Base-by-base conservation (phyloP, 164 flowering plant genomes). In the Houttuynia cordata region DNA sequence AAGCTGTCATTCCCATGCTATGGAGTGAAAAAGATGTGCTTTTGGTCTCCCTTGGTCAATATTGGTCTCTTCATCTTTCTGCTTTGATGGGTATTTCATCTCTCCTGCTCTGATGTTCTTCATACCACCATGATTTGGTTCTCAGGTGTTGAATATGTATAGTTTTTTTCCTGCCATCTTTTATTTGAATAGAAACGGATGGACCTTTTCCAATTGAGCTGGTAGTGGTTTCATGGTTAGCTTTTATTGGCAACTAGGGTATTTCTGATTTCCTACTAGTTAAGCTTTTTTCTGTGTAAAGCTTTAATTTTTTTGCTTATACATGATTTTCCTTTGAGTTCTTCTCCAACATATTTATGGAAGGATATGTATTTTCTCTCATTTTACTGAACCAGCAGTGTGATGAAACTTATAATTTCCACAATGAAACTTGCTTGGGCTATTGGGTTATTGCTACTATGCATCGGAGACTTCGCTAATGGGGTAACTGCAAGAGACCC, bases 351-450 rank as follows among this genome's bases (percentile, higher is more conserved):
- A 2, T 30, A 30, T 1, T 17, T 45, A 12, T 45, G 49, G 2
- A 8, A 45, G 17, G 49, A 45, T 45, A 14, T 45, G 49, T 10
- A 14, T 8, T 45, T 4, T 45, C 49, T n/a, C n/a, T n/a, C n/a
- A n/a, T n/a, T n/a, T 12, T 3, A 12, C 3, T 45, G 49, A 45
- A 17, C 17, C 12, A 17, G 14, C 17, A 12, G 49, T 45, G 49
- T 45, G 49, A 12, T 45, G 49, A 45, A 45, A 45, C 49, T 12
- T 45, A 10, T 45, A 14, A 2, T 4, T n/a, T 41, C 22, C 52
- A 54, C 59, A 49, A 83, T 86, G 87, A 72, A 67, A n/a, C 42
- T 61, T 34, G 40, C 73, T 60, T 72, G 75, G 75, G 24, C 74
- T 66, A 30, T 77, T 54, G 53, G 64, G 17, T 57, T 70, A 22